Base-by-base conservation (phyloP, 208 protist species). In the Acanthamoeba lenticulata region DNA sequence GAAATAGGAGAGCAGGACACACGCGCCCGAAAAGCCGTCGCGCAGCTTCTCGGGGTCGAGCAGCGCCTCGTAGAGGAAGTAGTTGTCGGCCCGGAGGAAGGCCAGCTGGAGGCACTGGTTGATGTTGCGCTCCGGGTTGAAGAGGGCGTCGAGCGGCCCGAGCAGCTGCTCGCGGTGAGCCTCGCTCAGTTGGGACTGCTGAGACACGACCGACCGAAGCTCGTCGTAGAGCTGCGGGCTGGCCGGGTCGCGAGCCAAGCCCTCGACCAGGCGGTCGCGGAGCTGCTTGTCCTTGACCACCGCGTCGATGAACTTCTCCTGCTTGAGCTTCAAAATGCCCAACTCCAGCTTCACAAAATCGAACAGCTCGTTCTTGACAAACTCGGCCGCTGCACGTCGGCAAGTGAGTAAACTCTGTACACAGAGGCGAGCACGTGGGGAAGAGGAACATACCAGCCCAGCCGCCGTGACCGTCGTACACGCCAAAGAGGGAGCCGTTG, bases 251-350 rank as follows among this genome's bases (percentile, higher is more conserved):
- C 44, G 38, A 34, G 36, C 38, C 36, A 79, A 19, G 38, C 27
- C 38, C 15, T 79, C 67, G 67, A 79, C 36, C 34, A 79, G 3
- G 15, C 38, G 32, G 21, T 79, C 38, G 4, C 38, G 32, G 67
- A 79, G 67, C 1, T 79, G 34, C 67, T 38, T 38, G 34, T 79
- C 67, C 67, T 79, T 79, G 34, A 79, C 67, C 2, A 79, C 1
- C 34, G 67, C 9, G 21, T 79, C 67, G 67, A 79, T 79, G 32
- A 79, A 79, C 67, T n/a, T 42, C 67, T 79, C 67, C 67, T 79
- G 67, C 67, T 79, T 79, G 67, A 79, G 67, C 67, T 79, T 79
- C 36, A 79, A 45, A 34, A 79, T 79, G 32, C 67, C 67, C 67
- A 79, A 34, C 38, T 79, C 67, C 34, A 79, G 67, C 67, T 21